These are phyloP conservation scores for Coemansia reversa DNA, from an alignment of 192 early-diverging fungal species.

Conservation along the genomic window DNA sequence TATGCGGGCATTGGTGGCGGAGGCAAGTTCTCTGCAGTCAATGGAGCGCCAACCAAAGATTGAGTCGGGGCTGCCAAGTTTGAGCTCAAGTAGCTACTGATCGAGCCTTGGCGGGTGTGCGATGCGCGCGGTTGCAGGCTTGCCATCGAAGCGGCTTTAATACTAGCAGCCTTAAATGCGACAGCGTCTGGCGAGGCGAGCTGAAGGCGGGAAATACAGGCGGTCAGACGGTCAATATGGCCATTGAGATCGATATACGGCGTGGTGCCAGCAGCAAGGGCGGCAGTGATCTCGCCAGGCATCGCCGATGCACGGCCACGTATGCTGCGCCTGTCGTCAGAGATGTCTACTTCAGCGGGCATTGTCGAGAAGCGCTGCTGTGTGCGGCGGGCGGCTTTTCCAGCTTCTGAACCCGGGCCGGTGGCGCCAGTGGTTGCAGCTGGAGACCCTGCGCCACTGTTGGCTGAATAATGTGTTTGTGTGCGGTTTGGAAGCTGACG, in stretches of 20 bases:
- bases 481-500: slow-evolving; percentile 48
- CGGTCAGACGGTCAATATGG: slow-evolving; percentile 49
- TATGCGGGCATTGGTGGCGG: slow-evolving; percentile 4
- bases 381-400: slow-evolving; percentile 37
- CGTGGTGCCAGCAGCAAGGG: slow-evolving; percentile 16
- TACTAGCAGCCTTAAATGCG: not conserved
- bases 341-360: slow-evolving; percentile 20
- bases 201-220: slow-evolving; percentile 47
- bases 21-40: slow-evolving; percentile 16
- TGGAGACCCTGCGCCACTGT: slow-evolving; percentile 42
- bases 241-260: slow-evolving; percentile 44
- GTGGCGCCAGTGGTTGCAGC: slow-evolving; percentile 26
- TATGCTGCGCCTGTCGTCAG: slow-evolving; percentile 47
- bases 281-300: slow-evolving; percentile 25
- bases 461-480: slow-evolving; percentile 13
- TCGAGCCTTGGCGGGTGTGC: slow-evolving; percentile 37
- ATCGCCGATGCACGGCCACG: slow-evolving; percentile 32
- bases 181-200: slow-evolving; percentile 4
- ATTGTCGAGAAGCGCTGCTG: slow-evolving; percentile 42
- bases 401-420: slow-evolving; percentile 17
- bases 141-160: not conserved
- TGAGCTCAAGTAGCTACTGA: slow-evolving; percentile 14
- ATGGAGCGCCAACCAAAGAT: slow-evolving; percentile 14
- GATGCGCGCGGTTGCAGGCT: not conserved
- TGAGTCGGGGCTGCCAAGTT: slow-evolving; percentile 19